These are phyloP conservation scores for Avena atlantica DNA, from an alignment of 176 grass and related monocot genomes.

Conservation along the genomic window DNA sequence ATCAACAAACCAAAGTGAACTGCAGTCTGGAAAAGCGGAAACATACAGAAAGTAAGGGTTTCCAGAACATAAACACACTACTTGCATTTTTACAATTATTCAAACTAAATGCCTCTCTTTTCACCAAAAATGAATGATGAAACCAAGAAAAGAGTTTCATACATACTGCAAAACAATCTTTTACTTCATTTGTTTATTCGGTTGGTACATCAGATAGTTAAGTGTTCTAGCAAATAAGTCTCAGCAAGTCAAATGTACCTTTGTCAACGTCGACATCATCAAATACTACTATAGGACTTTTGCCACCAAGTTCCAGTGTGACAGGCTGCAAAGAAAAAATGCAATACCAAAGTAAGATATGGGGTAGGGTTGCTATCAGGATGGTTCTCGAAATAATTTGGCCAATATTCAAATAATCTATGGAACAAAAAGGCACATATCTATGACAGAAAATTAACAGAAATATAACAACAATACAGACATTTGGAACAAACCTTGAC, in stretches of 20 bases:
- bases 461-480: constrained; percentile 17
- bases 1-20: constrained; percentile 18
- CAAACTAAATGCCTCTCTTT: constrained; percentile 14
- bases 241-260: constrained; percentile 54
- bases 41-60: background rate
- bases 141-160: background rate
- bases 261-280: constrained; percentile 98
- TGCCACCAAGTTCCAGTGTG: constrained; percentile 96
- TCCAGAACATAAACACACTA: constrained; percentile 23
- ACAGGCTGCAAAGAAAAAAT: constrained; percentile 75
- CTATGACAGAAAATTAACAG: background rate
- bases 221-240: background rate
- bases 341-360: constrained; percentile 26
- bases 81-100: constrained; percentile 22
- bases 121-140: background rate
- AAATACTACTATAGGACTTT: constrained; percentile 98
- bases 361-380: constrained; percentile 4
- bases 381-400: background rate
- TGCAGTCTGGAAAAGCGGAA: background rate
- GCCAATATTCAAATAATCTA: constrained; percentile 23
- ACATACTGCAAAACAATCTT: constrained; percentile 9
- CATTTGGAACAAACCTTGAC: constrained; percentile 75
- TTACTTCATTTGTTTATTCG: constrained; percentile 25
- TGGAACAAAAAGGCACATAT: background rate
- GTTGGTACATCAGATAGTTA: background rate